Percentiles rank a stretch among this genome's conserved stretches.
phyloP scores from a whole-genome alignment of 1,139 yeast species.

The Williopsis jadinii region DNA sequence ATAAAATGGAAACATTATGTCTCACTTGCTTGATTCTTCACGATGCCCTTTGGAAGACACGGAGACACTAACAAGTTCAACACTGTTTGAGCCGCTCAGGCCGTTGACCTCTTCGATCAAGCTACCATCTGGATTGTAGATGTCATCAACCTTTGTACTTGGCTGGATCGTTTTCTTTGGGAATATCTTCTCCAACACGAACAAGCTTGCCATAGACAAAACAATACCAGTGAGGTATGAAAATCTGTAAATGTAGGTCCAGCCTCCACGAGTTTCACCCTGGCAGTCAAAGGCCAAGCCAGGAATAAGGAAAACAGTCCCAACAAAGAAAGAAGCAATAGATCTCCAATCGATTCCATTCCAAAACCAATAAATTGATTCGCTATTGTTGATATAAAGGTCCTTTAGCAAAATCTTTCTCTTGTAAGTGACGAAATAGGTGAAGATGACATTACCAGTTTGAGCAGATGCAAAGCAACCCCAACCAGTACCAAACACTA shows the following conservation, averaged over 20 bases:
- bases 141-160: conserved; percentile 12
- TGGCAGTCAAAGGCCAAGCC: conserved; percentile 23
- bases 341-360: conserved; percentile 33
- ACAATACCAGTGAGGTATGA: conserved; percentile 18
- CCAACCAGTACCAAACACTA: conserved; percentile 27
- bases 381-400: conserved; percentile 16
- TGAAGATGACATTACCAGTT: conserved; percentile 26
- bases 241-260: conserved; percentile 15
- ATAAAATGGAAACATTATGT: no score
- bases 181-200: conserved; percentile 12
- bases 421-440: conserved; percentile 23
- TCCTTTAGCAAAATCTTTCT: conserved; percentile 22
- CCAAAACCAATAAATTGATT: conserved; percentile 27
- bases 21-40: no score
- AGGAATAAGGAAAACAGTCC: conserved; percentile 26
- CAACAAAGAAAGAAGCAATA: conserved; percentile 25
- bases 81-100: no score
- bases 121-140: conserved; percentile 13
- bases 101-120: conserved; percentile 1
- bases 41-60: no score
- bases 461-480: conserved; percentile 29
- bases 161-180: conserved; percentile 10
- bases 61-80: neutral
- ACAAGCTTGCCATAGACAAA: conserved; percentile 7
- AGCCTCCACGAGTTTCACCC: conserved; percentile 7